Percentiles rank a stretch among this genome's conserved stretches.
Conservation (phyloP, 1,139 yeast genomes). For the Wickerhamomyces sp. region DNA sequence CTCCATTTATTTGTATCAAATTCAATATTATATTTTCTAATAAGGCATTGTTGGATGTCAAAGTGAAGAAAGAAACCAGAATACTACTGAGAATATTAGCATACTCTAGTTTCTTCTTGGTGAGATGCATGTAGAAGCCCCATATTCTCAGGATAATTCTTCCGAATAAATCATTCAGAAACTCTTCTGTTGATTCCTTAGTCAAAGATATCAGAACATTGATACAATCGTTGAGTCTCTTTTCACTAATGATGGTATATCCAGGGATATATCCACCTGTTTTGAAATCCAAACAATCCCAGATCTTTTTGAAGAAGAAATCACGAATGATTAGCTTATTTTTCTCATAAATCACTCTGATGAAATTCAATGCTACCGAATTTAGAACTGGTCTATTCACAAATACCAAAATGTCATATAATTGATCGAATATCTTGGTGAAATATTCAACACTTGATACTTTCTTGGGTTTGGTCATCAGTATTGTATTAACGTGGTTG, state of each 20-base stretch:
- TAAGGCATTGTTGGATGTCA: slow-evolving; percentile 33
- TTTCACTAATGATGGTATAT: slow-evolving; percentile 37
- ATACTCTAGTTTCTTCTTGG: slow-evolving; percentile 30
- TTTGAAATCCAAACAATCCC: slow-evolving; percentile 41
- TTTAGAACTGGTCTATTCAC: slow-evolving; percentile 60
- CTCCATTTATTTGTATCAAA: slow-evolving; percentile 40
- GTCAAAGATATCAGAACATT: slow-evolving; percentile 62
- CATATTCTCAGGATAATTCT: slow-evolving; percentile 41
- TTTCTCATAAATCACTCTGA: slow-evolving; percentile 49
- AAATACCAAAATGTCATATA: slow-evolving; percentile 50
- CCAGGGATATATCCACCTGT: slow-evolving; percentile 16
- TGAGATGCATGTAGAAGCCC: slow-evolving; percentile 55
- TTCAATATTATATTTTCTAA: slow-evolving; percentile 41
- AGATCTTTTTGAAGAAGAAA: slow-evolving; percentile 50
- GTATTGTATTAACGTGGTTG: slow-evolving; percentile 57
- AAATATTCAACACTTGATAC: slow-evolving; percentile 49
- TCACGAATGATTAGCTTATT: slow-evolving; percentile 52
- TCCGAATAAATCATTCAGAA: slow-evolving; percentile 39
- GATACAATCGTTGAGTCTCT: slow-evolving; percentile 54
- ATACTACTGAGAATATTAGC: slow-evolving; percentile 43
- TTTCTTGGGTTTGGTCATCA: slow-evolving; percentile 56
- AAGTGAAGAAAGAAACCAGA: slow-evolving; percentile 43
- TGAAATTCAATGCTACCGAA: slow-evolving; percentile 53
- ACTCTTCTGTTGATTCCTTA: slow-evolving; percentile 42
- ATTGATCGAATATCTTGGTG: slow-evolving; percentile 51